Percentiles rank a stretch among this genome's conserved stretches.
phyloP scores from a whole-genome alignment of 2,329 filamentous ascomycete genomes.

The Colletotrichum sojae region DNA sequence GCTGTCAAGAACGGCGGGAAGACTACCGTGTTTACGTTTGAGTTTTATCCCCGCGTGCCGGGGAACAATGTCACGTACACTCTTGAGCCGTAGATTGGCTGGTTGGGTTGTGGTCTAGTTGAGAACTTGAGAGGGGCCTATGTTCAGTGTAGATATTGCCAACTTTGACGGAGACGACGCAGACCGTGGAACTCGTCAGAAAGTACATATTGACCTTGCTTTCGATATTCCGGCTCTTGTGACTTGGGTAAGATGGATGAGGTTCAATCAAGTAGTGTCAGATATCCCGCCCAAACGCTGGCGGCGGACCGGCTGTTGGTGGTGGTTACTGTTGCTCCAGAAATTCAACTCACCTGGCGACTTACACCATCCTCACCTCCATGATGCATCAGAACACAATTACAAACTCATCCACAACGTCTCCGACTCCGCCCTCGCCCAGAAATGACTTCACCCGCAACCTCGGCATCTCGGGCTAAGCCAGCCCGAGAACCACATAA shows the following conservation, averaged over 20 bases:
- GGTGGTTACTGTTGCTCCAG: too few relatives aligned
- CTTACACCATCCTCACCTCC: too few relatives aligned
- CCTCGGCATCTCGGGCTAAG: slow-evolving; percentile 14
- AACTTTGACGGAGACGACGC: too few relatives aligned
- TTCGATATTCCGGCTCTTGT: too few relatives aligned
- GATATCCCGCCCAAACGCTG: too few relatives aligned
- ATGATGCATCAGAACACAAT: too few relatives aligned
- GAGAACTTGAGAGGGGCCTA: background rate
- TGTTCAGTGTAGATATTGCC: background rate
- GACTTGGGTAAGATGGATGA: too few relatives aligned
- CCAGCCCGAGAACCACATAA: slow-evolving; percentile 1
- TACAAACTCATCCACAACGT: background rate
- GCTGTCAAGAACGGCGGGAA: slow-evolving; percentile 61
- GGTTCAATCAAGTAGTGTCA: too few relatives aligned
- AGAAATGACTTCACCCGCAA: background rate
- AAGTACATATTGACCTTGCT: too few relatives aligned
- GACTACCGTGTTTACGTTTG: slow-evolving; percentile 64
- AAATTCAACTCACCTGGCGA: too few relatives aligned
- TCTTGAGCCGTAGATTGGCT: slow-evolving; percentile 26
- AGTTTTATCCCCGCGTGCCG: slow-evolving; percentile 66
- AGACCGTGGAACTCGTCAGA: too few relatives aligned
- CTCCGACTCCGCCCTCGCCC: background rate
- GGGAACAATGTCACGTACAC: slow-evolving; percentile 65
- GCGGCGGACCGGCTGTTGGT: too few relatives aligned
- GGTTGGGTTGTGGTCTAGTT: background rate